Conservation (phyloP, 2,329 filamentous ascomycete species). For the Beauveria scarabaeidicola region DNA sequence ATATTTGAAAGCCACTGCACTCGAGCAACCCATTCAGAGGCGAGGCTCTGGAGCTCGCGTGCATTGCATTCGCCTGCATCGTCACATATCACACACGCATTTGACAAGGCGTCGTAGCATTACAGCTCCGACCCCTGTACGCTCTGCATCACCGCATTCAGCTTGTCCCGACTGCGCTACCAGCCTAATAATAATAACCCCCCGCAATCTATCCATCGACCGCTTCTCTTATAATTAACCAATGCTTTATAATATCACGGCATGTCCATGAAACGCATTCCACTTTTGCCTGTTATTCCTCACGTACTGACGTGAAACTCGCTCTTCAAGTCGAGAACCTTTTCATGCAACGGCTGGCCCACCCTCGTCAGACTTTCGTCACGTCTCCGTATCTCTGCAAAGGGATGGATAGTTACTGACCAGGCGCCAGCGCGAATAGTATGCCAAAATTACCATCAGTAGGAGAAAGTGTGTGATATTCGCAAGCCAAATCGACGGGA, state of each 20-base stretch:
- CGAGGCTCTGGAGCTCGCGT: not conserved
- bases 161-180: not conserved
- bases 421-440: too few relatives aligned
- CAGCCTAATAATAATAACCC: not conserved
- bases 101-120: not conserved
- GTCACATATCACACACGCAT: not conserved
- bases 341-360: not conserved
- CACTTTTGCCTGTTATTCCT: not conserved
- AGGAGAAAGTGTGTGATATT: too few relatives aligned
- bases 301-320: not conserved
- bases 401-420: not conserved
- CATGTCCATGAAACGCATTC: not conserved
- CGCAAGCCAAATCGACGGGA: too few relatives aligned
- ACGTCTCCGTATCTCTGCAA: not conserved
- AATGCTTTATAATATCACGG: not conserved
- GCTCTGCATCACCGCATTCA: not conserved
- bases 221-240: not conserved
- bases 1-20: too few relatives aligned
- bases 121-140: not conserved
- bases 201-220: not conserved
- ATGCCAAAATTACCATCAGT: too few relatives aligned
- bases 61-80: not conserved
- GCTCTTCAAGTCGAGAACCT: not conserved
- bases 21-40: too few relatives aligned
- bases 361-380: not conserved